Percentiles rank a stretch among this genome's conserved stretches.
Evolutionary conservation across 768 basidiomycete genomes (phyloP).

Genomic region (Boletales sp.): DNA sequence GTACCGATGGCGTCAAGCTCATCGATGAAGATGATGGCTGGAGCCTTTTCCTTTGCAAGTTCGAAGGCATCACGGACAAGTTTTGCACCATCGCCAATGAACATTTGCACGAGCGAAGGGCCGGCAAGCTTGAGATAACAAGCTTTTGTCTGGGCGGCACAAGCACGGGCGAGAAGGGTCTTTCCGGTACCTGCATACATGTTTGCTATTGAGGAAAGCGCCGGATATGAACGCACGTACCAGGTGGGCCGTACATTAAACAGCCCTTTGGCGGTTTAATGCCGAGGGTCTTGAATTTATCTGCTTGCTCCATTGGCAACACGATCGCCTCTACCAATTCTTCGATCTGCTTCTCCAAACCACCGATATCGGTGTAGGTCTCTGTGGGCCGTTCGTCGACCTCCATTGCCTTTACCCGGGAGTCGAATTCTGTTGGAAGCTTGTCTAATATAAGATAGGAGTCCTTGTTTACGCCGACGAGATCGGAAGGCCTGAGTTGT

Average conservation of each 20-base stretch:
- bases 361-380: slow-evolving; percentile 96
- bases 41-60: slow-evolving; percentile 96
- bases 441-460: slow-evolving; percentile 96
- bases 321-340: slow-evolving; percentile 98
- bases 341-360: slow-evolving; percentile 98
- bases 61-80: slow-evolving; percentile 98
- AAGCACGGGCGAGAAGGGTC: slow-evolving; percentile 94
- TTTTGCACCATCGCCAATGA: slow-evolving; percentile 99
- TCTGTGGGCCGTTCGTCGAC: slow-evolving; percentile 98
- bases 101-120: slow-evolving; percentile 98
- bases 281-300: slow-evolving; percentile 97
- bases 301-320: slow-evolving; percentile 96
- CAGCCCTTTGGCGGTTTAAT: slow-evolving; percentile 98
- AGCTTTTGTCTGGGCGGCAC: slow-evolving; percentile 96
- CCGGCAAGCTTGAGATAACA: slow-evolving; percentile 98
- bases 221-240: slow-evolving; percentile 36
- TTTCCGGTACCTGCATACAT: slow-evolving; percentile 78
- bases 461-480: slow-evolving; percentile 99
- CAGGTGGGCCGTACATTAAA: slow-evolving; percentile 98
- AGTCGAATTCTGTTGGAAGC: slow-evolving; percentile 95
- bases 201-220: not conserved
- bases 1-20: slow-evolving; percentile 99
- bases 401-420: slow-evolving; percentile 99
- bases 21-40: slow-evolving; percentile 99
- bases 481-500: slow-evolving; percentile 83